A percentile compares a stretch with the other conserved stretches of the same genome.
Conservation (phyloP, 1,284 basidiomycete genomes). For the Ceratobasidium sp. region DNA sequence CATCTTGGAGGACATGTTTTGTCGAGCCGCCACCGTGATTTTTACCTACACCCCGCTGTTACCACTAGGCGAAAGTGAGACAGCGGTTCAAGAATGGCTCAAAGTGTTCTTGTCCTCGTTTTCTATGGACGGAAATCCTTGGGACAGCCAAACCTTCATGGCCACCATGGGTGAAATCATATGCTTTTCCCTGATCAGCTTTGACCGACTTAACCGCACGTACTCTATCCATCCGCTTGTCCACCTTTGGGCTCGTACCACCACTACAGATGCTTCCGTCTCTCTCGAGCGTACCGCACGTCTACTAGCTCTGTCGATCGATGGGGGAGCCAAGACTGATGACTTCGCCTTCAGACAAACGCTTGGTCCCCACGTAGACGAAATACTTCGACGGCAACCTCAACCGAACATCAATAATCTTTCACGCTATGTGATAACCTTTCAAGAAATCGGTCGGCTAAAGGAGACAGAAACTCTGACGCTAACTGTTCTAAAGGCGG, state of each 20-base stretch:
- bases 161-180: not conserved
- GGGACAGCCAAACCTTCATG: not conserved
- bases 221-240: conserved; percentile 6
- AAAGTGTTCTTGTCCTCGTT: conserved; percentile 1
- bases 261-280: not conserved
- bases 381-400: too few species aligned
- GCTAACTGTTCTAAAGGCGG: not conserved
- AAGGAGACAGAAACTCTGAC: not conserved
- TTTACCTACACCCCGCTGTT: not conserved
- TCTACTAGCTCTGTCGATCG: not conserved
- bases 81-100: not conserved
- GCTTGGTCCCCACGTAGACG: not conserved
- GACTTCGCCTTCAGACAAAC: not conserved
- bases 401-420: not conserved
- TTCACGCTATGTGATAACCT: not conserved
- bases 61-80: not conserved
- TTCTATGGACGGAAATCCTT: not conserved
- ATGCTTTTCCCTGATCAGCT: conserved; percentile 3
- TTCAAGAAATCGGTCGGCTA: not conserved
- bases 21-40: not conserved
- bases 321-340: not conserved
- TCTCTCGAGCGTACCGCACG: not conserved
- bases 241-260: not conserved
- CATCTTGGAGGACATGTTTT: conserved; percentile 11
- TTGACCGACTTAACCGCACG: not conserved